A percentile compares a stretch with the other conserved stretches of the same genome.
phyloP scores from a whole-genome alignment of 495 filamentous ascomycete genomes.

The Trichoderma reesei region DNA sequence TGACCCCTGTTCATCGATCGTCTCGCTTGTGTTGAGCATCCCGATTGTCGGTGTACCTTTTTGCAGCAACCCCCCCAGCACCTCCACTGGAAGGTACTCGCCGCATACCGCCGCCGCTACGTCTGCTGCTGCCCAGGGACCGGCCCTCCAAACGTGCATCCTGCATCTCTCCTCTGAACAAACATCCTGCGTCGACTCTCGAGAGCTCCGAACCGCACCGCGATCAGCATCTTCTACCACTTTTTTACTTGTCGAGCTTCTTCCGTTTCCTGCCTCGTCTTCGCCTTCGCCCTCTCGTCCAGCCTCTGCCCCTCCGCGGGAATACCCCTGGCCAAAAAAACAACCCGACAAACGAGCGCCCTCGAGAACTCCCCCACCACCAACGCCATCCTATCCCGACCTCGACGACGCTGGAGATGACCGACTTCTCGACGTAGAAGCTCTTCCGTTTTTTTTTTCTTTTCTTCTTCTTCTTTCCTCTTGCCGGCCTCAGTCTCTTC shows the following conservation, averaged over 20 bases:
- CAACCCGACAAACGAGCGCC: too few species aligned
- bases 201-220: background rate
- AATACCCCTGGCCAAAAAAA: background rate
- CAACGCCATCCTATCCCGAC: background rate
- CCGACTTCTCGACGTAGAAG: slow-evolving; percentile 2
- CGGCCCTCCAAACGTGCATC: background rate
- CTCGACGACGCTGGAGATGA: slow-evolving; percentile 8
- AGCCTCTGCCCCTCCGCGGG: background rate
- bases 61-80: too few species aligned
- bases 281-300: background rate
- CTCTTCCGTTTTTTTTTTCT: background rate
- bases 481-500: background rate
- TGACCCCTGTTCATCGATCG: too few species aligned
- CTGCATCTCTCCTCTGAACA: background rate
- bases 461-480: slow-evolving; percentile 3
- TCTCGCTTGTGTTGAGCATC: too few species aligned
- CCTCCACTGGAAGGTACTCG: background rate
- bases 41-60: background rate
- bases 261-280: too few species aligned
- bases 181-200: background rate
- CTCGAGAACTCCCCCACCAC: background rate
- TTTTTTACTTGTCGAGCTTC: background rate
- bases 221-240: background rate
- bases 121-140: background rate
- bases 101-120: background rate